These are phyloP conservation scores for Zizania palustris DNA, from an alignment of 202 grass and related monocot species.

Conservation along the genomic window DNA sequence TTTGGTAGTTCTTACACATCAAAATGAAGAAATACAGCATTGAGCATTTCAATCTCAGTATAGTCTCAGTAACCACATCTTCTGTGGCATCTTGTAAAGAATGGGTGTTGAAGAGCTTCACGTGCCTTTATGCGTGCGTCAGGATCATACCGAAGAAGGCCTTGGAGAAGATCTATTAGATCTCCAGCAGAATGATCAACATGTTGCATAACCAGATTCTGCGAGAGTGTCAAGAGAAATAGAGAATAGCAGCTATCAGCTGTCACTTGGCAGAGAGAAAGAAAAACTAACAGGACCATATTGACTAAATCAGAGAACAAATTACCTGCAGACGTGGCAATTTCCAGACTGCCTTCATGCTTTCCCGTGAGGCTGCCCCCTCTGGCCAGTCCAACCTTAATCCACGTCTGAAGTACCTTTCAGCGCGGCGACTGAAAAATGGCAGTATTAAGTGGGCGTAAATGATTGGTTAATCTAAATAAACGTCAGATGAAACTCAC, in stretches of 20 bases:
- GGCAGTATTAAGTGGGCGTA: slow-evolving; percentile 36
- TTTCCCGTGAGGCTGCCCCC: slow-evolving; percentile 90
- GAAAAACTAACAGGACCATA: background rate
- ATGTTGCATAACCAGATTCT: slow-evolving; percentile 99
- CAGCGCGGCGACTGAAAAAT: slow-evolving; percentile 70
- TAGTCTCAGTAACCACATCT: slow-evolving; percentile 75
- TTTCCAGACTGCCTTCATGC: slow-evolving; percentile 89
- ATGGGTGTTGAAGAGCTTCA: slow-evolving; percentile 90
- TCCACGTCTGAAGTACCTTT: slow-evolving; percentile 90
- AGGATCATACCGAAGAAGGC: slow-evolving; percentile 93
- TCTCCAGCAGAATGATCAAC: slow-evolving; percentile 98
- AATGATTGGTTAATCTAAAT: slow-evolving; percentile 24
- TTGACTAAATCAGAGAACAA: slow-evolving; percentile 10
- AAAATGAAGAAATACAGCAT: slow-evolving; percentile 58
- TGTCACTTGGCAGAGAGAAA: background rate
- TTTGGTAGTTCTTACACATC: slow-evolving; percentile 62
- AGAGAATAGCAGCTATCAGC: background rate
- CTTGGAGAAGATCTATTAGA: slow-evolving; percentile 99
- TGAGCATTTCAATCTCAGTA: slow-evolving; percentile 47
- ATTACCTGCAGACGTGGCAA: slow-evolving; percentile 91
- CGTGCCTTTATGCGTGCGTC: slow-evolving; percentile 79
- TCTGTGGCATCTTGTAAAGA: slow-evolving; percentile 87
- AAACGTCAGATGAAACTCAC: slow-evolving; percentile 6
- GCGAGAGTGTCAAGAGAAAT: slow-evolving; percentile 38
- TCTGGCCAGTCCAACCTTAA: slow-evolving; percentile 90